Base-by-base conservation (phyloP, 441 rosid genomes). In the Populus hybrid region DNA sequence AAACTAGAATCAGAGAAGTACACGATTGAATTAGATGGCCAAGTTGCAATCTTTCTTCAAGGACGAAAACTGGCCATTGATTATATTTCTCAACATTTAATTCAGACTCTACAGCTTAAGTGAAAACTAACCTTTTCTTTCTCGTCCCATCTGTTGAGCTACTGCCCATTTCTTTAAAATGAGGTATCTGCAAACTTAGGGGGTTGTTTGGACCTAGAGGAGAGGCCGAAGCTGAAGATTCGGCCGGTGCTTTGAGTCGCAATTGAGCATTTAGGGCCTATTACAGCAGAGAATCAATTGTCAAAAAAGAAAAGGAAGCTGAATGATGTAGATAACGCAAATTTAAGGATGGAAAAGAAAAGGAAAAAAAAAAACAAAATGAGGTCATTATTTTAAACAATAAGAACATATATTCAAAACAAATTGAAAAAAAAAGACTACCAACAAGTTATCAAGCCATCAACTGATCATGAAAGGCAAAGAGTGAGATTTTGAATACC, bases 1-100 rank as follows among this genome's bases (percentile, higher is more conserved):
- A 92, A 82, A 83, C 99, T 95, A 78, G 69, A 76, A 74, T 2
- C 42, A 38, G 42, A 38, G 9, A 38, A 9, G 11, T 38, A 38
- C 42, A 38, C 11, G 42, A 38, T 38, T 38, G 6, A 46, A 46
- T 46, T 11, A 46, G 57, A 46, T 46, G 53, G 46, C 46, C 14
- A 40, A 46, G 53, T 46, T 18, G 4, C 53, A 46, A 12, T 46
- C 16, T 11, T 3, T 46, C 6, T 4, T 12, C 18, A 46, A 46
- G 6, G 53, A 46, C 18, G 4, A 46, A 46, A 4, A 46, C 46
- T 46, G 57, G 19, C 11, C 57, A 46, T 4, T 4, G 46, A 46
- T 0, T 46, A 46, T 40, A 46, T 46, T 14, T 46, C 6, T 46
- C 19, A 46, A 12, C 19, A 14, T 46, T 14, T 14, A 11, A 14